phyloP scores from a whole-genome alignment of 2,329 filamentous ascomycete genomes.

The Leptographium wingfieldii region DNA sequence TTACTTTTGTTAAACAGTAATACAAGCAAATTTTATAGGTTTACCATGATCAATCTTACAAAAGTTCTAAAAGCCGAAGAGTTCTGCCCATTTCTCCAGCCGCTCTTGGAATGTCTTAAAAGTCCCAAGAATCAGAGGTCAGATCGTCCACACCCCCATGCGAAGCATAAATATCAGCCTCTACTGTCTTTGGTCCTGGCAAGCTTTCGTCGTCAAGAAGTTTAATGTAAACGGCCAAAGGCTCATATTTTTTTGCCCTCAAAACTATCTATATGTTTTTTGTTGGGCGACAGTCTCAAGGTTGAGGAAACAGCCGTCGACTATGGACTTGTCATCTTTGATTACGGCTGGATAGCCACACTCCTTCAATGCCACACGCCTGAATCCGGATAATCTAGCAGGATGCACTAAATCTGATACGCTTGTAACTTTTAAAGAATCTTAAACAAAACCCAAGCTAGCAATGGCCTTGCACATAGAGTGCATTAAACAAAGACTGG shows the following conservation, averaged over 20 bases:
- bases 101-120: not conserved
- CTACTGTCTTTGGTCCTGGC: not conserved
- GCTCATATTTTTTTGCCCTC: not conserved
- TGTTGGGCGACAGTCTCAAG: not conserved
- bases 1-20: too few species aligned
- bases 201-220: not conserved
- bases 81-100: too few species aligned
- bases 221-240: not conserved
- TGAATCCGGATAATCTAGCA: not conserved
- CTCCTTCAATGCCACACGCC: not conserved
- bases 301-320: not conserved
- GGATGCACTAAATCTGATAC: not conserved
- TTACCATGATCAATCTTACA: too few species aligned
- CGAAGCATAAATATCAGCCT: not conserved
- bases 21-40: too few species aligned
- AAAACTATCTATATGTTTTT: not conserved
- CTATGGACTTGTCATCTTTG: not conserved
- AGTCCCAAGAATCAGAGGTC: not conserved
- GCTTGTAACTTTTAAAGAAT: not conserved
- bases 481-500: not conserved
- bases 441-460: not conserved
- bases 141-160: not conserved
- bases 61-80: too few species aligned
- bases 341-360: not conserved
- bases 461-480: not conserved